Evolutionary conservation across 2,329 filamentous ascomycete species (phyloP), one percentile per base, ranked within the genome.

Genomic region (Monosporascus sp.): DNA sequence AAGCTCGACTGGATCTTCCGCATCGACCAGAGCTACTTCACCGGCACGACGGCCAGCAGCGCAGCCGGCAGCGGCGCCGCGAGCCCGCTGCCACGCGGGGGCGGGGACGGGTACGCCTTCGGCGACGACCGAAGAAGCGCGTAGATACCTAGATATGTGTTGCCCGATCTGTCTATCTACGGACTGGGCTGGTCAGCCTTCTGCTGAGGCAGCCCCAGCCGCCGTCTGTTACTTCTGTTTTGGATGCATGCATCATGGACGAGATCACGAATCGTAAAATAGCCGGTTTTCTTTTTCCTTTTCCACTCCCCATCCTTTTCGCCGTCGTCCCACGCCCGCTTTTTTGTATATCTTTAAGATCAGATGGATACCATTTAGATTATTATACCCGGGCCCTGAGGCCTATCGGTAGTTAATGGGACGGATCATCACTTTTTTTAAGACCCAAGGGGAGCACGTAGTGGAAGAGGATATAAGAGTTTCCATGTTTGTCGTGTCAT

Each of bases 1-100:
- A 96, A 97, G 77, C 87, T 92, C 62, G 94, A 97, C 69, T 99
- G 94, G 94, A 96, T 99, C 62, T 82, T 95, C 70, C 87, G 88
- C 65, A 90, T 99, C 62, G 94, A 99, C 71, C 88, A 96, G 76
- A 89, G 87, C 50, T 83, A 80, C 60, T 70, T 80, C 62, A 75
- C 78, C 37, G 75, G 60, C 41, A 44, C n/a, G 7, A 46, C 43
- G 22, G 25, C 15, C 2, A 25, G 22, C n/a, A 46, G 43, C 14
- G 43, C 43, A 5, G 20, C 24, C 7, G 49, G 71, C 11, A 74
- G 70, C 51, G 74, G 73, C 44, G 79, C 76, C 56, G 62, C 59
- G 43, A 70, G 62, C 41, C 43, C 43, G 22, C 24, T 27, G 6
- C 43, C 43, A 35, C 31, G 31, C 17, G 24, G 43, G 39, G 22